phyloP scores from a whole-genome alignment of 169 alveolate species.

The Plasmodium fragile region DNA sequence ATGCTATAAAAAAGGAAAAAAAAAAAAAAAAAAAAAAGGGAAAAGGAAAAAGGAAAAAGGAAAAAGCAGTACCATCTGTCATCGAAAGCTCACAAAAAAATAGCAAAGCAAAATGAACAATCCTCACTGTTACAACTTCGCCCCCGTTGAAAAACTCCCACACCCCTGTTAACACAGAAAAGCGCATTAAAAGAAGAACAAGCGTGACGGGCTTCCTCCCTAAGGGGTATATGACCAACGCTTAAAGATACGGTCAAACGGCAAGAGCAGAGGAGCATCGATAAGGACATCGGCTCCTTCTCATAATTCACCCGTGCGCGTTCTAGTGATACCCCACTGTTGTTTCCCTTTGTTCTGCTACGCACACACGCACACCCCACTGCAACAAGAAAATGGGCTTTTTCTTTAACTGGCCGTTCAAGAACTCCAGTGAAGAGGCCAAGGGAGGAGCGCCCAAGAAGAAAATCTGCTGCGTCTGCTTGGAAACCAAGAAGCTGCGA shows the following conservation, averaged over 20 bases:
- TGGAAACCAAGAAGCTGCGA: constrained; percentile 85
- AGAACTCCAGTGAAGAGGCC: constrained; percentile 28
- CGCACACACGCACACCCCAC: neutral
- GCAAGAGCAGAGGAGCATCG: neutral
- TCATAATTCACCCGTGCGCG: neutral
- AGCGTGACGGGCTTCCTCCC: neutral
- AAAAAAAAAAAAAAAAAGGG: neutral
- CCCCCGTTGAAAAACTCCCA: neutral
- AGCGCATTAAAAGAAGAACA: neutral
- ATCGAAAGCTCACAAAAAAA: neutral
- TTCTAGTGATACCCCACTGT: neutral
- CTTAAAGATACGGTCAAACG: neutral
- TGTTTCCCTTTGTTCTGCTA: neutral
- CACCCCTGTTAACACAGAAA: neutral
- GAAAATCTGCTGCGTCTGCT: constrained; percentile 83
- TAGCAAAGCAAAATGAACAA: neutral
- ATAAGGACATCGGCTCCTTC: neutral
- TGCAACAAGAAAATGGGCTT: constrained; percentile 26
- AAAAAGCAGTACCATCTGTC: neutral
- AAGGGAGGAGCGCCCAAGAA: constrained; percentile 54
- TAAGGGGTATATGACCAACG: neutral
- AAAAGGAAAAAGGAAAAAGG: neutral
- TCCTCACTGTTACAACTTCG: neutral
- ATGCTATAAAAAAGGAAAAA: neutral
- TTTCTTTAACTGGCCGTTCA: constrained; percentile 4